These are phyloP conservation scores for Neurospora crassa DNA, from an alignment of 2,329 filamentous ascomycete species.

Conservation along the genomic window DNA sequence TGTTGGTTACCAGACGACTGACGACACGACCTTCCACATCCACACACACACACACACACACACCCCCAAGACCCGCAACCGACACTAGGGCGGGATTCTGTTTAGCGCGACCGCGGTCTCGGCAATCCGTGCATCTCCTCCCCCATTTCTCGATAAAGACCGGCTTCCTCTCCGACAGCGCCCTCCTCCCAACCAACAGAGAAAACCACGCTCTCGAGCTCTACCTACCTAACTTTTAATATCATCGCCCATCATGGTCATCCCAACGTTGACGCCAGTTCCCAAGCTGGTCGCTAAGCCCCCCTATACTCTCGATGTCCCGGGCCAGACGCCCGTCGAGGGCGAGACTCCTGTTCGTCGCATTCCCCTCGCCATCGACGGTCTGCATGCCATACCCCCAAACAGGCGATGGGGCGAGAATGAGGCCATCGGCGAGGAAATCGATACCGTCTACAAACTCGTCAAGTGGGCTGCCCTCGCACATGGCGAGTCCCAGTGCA, in stretches of 20 bases:
- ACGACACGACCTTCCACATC: background rate
- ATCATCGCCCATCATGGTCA: constrained; percentile 8
- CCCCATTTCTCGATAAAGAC: background rate
- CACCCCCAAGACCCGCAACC: background rate
- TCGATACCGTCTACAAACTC: constrained; percentile 69
- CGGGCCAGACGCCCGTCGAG: constrained; percentile 51
- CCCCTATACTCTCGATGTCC: constrained; percentile 60
- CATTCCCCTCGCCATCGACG: constrained; percentile 51
- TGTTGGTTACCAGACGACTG: background rate
- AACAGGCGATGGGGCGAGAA: background rate
- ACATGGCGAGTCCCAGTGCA: constrained; percentile 54
- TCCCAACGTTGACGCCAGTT: background rate
- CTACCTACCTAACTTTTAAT: background rate
- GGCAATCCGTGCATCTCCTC: background rate
- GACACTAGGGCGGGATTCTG: background rate
- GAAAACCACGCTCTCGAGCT: background rate
- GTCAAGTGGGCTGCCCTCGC: constrained; percentile 56
- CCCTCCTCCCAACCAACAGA: background rate
- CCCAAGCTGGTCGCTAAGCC: constrained; percentile 34
- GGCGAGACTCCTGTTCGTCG: constrained; percentile 71
- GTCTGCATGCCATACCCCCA: constrained; percentile 46
- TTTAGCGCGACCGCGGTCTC: background rate
- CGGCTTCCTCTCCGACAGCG: background rate
- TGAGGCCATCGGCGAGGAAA: constrained; percentile 36
- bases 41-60: background rate